Percentiles rank a stretch among this genome's conserved stretches.
Evolutionary conservation across 768 basidiomycete species (phyloP).

Genomic region (Amanita phalloides): DNA sequence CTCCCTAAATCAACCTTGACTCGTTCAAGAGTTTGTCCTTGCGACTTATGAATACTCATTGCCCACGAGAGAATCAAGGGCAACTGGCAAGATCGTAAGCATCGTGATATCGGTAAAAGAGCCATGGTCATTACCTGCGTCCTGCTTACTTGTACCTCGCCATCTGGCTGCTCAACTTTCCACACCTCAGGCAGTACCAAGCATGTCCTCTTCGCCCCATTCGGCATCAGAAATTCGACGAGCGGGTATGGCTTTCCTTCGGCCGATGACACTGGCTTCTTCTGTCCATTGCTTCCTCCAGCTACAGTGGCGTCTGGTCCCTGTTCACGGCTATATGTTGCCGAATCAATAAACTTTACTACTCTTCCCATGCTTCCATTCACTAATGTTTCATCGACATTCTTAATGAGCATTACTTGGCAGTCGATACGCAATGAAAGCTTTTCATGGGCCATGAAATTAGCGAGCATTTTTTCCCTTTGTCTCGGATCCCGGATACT

Average conservation of each 20-base stretch:
- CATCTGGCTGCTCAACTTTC: constrained; percentile 84
- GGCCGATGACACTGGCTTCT: constrained; percentile 12
- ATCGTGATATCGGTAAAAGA: constrained; percentile 7
- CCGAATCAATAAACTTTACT: constrained; percentile 56
- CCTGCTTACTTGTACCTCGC: constrained; percentile 72
- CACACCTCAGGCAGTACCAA: constrained; percentile 64
- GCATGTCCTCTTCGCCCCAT: constrained; percentile 39
- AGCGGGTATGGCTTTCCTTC: constrained; percentile 40
- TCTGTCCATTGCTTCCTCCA: constrained; percentile 20
- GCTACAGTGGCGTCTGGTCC: constrained; percentile 19
- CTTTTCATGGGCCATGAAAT: constrained; percentile 78
- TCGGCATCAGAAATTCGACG: constrained; percentile 66
- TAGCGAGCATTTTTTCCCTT: constrained; percentile 70
- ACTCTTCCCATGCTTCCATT: constrained; percentile 93
- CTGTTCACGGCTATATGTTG: constrained; percentile 30
- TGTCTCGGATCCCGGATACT: constrained; percentile 37
- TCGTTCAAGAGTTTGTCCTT: constrained; percentile 91
- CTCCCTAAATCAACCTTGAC: constrained; percentile 90
- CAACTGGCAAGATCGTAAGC: constrained; percentile 34
- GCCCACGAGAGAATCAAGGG: constrained; percentile 92
- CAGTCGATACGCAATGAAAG: constrained; percentile 70
- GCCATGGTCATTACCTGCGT: constrained; percentile 46
- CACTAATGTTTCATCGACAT: constrained; percentile 80
- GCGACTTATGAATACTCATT: constrained; percentile 97
- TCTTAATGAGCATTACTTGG: constrained; percentile 96